Percentiles rank a stretch among this genome's conserved stretches.
These are phyloP conservation scores for Trypanosoma congolense DNA, from an alignment of 208 protist genomes.

Conservation along the genomic window DNA sequence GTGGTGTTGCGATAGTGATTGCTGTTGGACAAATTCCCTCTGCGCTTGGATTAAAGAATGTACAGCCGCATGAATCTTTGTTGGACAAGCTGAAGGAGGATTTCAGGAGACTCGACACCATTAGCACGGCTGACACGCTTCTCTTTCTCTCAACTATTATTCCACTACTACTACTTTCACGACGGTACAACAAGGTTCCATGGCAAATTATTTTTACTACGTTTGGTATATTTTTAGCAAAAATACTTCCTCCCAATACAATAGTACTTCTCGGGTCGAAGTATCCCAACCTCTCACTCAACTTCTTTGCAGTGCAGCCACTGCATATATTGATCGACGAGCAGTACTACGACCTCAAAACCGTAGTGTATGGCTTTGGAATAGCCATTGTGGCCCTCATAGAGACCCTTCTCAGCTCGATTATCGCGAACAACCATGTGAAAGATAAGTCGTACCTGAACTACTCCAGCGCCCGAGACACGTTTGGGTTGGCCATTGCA, in stretches of 20 bases:
- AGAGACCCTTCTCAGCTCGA: slow-evolving; percentile 28
- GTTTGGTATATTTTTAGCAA: slow-evolving; percentile 23
- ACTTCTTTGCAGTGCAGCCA: slow-evolving; percentile 17
- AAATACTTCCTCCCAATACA: slow-evolving; percentile 11
- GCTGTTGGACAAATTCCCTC: slow-evolving; percentile 29
- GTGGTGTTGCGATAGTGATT: slow-evolving; percentile 28
- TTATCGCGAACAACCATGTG: slow-evolving; percentile 29
- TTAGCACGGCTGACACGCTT: slow-evolving; percentile 19
- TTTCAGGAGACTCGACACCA: slow-evolving; percentile 10
- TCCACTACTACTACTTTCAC: slow-evolving; percentile 18
- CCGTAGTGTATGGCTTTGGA: slow-evolving; percentile 27
- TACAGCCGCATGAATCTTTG: slow-evolving; percentile 16
- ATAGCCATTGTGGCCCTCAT: slow-evolving; percentile 24
- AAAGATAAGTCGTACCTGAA: slow-evolving; percentile 25
- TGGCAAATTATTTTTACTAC: slow-evolving; percentile 28
- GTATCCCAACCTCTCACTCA: slow-evolving; percentile 23
- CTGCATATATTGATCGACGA: slow-evolving; percentile 4
- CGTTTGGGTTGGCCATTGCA: slow-evolving; percentile 23
- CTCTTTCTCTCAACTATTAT: slow-evolving; percentile 26
- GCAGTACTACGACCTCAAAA: slow-evolving; percentile 15
- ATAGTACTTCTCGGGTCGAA: slow-evolving; percentile 21
- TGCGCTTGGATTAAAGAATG: slow-evolving; percentile 18
- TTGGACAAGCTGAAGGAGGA: slow-evolving; percentile 25
- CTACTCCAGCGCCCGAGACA: slow-evolving; percentile 26
- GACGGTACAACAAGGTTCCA: slow-evolving; percentile 23